Percentiles rank a stretch among this genome's conserved stretches.
Conservation (phyloP, 2,329 filamentous ascomycete genomes). For the Fusarium subglutinans region DNA sequence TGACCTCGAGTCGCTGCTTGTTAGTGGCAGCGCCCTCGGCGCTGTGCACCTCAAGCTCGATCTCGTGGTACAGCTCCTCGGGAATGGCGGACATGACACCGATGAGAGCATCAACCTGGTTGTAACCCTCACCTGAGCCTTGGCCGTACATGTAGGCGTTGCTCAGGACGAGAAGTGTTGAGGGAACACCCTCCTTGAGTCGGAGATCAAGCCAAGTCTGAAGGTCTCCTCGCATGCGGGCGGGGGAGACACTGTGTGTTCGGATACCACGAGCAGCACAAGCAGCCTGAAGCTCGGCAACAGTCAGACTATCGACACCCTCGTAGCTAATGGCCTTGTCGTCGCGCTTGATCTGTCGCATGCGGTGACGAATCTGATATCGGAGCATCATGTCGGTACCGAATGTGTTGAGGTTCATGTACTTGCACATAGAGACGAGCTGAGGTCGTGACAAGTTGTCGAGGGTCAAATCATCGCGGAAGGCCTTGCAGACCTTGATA, state of each 20-base stretch:
- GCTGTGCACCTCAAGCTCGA: conserved; percentile 96
- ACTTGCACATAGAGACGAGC: conserved; percentile 96
- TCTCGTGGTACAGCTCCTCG: conserved; percentile 99
- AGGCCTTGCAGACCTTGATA: conserved; percentile 98
- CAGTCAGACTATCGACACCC: conserved; percentile 91
- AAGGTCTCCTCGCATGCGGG: conserved; percentile 85
- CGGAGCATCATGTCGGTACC: conserved; percentile 98
- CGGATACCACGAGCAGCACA: conserved; percentile 92
- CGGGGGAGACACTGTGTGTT: conserved; percentile 91
- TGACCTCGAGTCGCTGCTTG: conserved; percentile 97
- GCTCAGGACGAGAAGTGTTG: conserved; percentile 91
- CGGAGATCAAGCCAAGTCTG: conserved; percentile 94
- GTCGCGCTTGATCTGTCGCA: conserved; percentile 99
- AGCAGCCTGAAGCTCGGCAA: conserved; percentile 90
- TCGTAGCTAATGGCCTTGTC: conserved; percentile 94
- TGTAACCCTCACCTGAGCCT: conserved; percentile 85
- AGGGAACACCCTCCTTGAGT: conserved; percentile 93
- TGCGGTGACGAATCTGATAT: conserved; percentile 95
- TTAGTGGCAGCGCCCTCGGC: conserved; percentile 97
- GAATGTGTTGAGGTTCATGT: conserved; percentile 97
- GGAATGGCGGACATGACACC: conserved; percentile 94
- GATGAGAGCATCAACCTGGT: conserved; percentile 91
- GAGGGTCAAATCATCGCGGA: conserved; percentile 95
- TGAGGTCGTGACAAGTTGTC: conserved; percentile 97
- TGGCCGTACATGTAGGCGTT: conserved; percentile 98